Conservation (phyloP, 208 protist species). For the Herpetomonas samuelpessoai region DNA sequence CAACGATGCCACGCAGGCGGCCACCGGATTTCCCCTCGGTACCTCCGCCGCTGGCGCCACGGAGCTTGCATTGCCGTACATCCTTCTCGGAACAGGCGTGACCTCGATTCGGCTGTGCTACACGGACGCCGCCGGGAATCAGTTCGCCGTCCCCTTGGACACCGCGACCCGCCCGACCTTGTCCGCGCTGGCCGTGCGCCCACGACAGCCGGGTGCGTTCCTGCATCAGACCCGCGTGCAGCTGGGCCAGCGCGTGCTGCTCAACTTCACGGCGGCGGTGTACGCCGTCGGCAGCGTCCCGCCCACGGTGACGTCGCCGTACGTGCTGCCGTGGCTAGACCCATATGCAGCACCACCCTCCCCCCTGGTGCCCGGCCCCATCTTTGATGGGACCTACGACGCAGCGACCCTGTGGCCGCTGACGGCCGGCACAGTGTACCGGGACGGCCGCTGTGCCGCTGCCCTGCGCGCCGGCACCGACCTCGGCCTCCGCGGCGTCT, state of each 20-base stretch:
- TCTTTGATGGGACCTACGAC: constrained; percentile 72
- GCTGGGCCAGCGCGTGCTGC: constrained; percentile 62
- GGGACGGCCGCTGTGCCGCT: constrained; percentile 61
- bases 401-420: constrained; percentile 38
- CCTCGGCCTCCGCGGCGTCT: constrained; percentile 32
- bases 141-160: constrained; percentile 75
- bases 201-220: constrained; percentile 34
- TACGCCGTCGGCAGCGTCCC: constrained; percentile 22
- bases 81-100: constrained; percentile 55
- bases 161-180: constrained; percentile 14
- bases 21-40: constrained; percentile 30
- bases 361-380: constrained; percentile 48
- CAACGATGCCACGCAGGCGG: constrained; percentile 37
- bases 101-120: constrained; percentile 74
- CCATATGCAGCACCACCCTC: constrained; percentile 44
- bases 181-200: constrained; percentile 40
- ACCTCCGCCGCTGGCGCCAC: constrained; percentile 7
- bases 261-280: constrained; percentile 45
- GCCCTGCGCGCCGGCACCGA: constrained; percentile 21
- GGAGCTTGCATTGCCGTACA: constrained; percentile 34
- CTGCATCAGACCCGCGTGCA: constrained; percentile 22
- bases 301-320: constrained; percentile 15
- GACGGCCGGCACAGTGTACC: constrained; percentile 31
- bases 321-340: constrained; percentile 11
- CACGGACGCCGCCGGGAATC: constrained; percentile 66